A percentile compares a stretch with the other conserved stretches of the same genome.
Evolutionary conservation across 1,284 basidiomycete genomes (phyloP).

Genomic region (Tylopilus orsonianus): DNA sequence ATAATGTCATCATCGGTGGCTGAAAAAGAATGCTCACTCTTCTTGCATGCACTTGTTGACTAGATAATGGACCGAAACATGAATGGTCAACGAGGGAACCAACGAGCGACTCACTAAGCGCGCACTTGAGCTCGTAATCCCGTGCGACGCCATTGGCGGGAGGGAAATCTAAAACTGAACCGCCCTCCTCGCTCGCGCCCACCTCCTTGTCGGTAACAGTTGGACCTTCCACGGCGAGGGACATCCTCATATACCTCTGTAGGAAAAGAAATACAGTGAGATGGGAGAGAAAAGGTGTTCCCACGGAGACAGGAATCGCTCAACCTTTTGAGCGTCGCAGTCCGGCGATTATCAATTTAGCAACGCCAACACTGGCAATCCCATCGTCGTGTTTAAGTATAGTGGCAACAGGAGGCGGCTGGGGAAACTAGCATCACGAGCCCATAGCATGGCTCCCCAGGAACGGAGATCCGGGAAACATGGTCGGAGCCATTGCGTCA

Average conservation of each 20-base stretch:
- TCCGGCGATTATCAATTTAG: conserved; percentile 1
- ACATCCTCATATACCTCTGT: conserved; percentile 10
- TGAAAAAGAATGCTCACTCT: conserved; percentile 36
- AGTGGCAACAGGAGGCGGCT: neutral
- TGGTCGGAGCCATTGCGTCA: neutral
- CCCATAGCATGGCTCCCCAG: neutral
- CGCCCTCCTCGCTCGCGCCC: conserved; percentile 14
- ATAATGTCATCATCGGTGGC: conserved; percentile 1
- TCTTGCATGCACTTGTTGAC: conserved; percentile 49
- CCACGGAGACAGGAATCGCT: conserved; percentile 8
- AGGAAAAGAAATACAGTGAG: neutral
- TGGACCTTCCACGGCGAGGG: neutral
- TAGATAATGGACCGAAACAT: conserved; percentile 14
- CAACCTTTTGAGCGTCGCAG: conserved; percentile 16
- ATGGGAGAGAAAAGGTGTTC: conserved; percentile 14
- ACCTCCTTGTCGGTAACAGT: conserved; percentile 18
- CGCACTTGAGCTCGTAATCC: conserved; percentile 34
- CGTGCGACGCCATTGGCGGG: conserved; percentile 22
- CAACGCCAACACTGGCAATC: neutral
- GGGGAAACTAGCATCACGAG: neutral
- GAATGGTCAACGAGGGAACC: neutral
- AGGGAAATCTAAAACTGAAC: conserved; percentile 1
- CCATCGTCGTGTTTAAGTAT: neutral
- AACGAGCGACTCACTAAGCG: conserved; percentile 20
- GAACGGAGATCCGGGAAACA: neutral